These are phyloP conservation scores for Beverwykella pulmonaria DNA, from an alignment of 495 filamentous ascomycete species.

Conservation along the genomic window DNA sequence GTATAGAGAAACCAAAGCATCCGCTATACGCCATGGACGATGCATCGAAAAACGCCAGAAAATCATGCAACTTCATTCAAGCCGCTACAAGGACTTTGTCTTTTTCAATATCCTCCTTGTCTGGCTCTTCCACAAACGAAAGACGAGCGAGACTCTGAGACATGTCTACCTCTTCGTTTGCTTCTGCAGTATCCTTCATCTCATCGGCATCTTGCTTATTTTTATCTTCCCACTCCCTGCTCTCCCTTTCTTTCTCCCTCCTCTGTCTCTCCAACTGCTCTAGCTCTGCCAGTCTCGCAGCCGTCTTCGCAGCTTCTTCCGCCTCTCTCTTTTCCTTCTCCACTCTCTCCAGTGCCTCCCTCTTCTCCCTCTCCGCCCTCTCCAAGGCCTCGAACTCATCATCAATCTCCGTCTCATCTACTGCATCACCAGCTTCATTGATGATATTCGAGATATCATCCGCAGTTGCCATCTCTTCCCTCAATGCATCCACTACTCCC, in stretches of 20 bases:
- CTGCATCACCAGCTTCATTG: constrained; percentile 57
- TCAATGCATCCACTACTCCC: constrained; percentile 69
- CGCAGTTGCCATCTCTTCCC: constrained; percentile 77
- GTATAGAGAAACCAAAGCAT: neutral
- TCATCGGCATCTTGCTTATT: neutral
- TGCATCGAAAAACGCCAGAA: neutral
- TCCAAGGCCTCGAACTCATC: constrained; percentile 83
- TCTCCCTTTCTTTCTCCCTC: constrained; percentile 55
- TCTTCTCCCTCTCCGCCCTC: constrained; percentile 54
- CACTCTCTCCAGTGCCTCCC: constrained; percentile 60
- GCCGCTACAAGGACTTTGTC: constrained; percentile 3
- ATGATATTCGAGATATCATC: constrained; percentile 82
- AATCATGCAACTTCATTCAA: neutral
- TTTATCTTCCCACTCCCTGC: constrained; percentile 43
- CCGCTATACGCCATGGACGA: neutral
- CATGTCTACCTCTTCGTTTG: constrained; percentile 14
- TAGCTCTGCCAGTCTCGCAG: constrained; percentile 43
- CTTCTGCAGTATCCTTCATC: constrained; percentile 21
- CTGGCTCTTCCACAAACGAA: neutral
- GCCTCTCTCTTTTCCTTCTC: constrained; percentile 48
- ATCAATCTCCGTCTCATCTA: constrained; percentile 85
- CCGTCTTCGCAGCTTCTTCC: constrained; percentile 37
- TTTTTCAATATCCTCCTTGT: constrained; percentile 5
- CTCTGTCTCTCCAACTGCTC: constrained; percentile 35
- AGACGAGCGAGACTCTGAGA: neutral